Conservation (phyloP, 345 rosid genomes). For the Anastatica hierochuntica region DNA sequence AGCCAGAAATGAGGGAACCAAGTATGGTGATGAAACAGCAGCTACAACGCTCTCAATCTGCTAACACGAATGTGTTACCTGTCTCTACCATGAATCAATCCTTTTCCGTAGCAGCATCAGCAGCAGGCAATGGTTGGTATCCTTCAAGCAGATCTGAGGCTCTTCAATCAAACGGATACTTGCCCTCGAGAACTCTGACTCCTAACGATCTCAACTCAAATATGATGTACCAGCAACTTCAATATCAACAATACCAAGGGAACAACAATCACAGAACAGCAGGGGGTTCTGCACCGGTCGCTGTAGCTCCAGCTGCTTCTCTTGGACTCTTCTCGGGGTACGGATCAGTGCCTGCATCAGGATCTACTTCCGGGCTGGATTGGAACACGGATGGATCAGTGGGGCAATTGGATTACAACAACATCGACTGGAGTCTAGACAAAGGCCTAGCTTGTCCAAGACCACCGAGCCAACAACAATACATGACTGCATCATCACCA, state of each 20-base stretch:
- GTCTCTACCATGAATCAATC: conserved; percentile 40
- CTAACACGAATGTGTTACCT: conserved; percentile 43
- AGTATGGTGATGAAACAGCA: conserved; percentile 65
- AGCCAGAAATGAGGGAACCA: conserved; percentile 57
- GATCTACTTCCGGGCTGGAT: conserved; percentile 58
- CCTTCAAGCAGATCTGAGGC: conserved; percentile 44
- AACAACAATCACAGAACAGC: conserved; percentile 35
- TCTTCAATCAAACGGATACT: conserved; percentile 44
- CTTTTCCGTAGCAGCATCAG: conserved; percentile 41
- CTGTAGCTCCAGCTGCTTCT: conserved; percentile 71
- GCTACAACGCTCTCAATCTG: conserved; percentile 29
- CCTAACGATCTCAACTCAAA: conserved; percentile 34
- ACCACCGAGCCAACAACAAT: conserved; percentile 37
- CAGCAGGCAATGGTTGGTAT: conserved; percentile 37
- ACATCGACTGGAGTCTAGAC: conserved; percentile 80
- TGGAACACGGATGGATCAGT: conserved; percentile 57
- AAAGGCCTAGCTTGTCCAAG: conserved; percentile 39
- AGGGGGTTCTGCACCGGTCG: conserved; percentile 26
- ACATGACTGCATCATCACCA: conserved; percentile 24
- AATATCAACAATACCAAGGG: conserved; percentile 55
- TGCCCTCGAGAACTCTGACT: conserved; percentile 33
- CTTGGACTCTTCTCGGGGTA: conserved; percentile 80
- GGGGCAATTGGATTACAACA: conserved; percentile 55
- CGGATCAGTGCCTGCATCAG: conserved; percentile 44
- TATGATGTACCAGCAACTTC: conserved; percentile 48